Conservation (phyloP, 495 filamentous ascomycete species). For the Xylaria longipes region DNA sequence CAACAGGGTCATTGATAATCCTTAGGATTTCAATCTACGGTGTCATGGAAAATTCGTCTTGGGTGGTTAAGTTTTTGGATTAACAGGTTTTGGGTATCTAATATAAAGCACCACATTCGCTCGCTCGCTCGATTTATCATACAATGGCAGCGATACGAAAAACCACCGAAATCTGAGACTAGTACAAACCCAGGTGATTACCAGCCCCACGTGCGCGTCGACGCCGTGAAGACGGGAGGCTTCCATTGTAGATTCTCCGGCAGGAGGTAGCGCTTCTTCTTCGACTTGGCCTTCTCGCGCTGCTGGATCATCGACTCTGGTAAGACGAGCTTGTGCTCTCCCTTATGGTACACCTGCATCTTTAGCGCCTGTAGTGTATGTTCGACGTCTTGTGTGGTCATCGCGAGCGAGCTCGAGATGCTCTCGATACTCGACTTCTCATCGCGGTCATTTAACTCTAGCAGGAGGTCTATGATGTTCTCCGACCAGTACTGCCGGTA, state of each 20-base stretch:
- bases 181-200: conserved; percentile 45
- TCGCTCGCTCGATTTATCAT: neutral
- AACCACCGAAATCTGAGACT: neutral
- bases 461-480: conserved; percentile 82
- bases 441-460: conserved; percentile 63
- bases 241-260: conserved; percentile 87
- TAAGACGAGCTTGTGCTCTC: conserved; percentile 90
- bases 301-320: conserved; percentile 71
- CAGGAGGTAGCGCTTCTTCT: conserved; percentile 75
- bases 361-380: conserved; percentile 90
- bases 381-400: conserved; percentile 95
- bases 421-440: conserved; percentile 82
- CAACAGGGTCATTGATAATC: neutral
- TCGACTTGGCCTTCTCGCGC: conserved; percentile 74
- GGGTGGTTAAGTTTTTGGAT: neutral
- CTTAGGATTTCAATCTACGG: neutral
- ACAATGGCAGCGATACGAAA: neutral
- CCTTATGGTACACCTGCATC: conserved; percentile 93
- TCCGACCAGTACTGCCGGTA: conserved; percentile 98
- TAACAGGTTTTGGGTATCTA: conserved; percentile 24
- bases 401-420: conserved; percentile 76
- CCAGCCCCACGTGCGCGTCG: conserved; percentile 95
- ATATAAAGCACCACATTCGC: conserved; percentile 5
- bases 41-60: neutral
- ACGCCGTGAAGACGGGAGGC: conserved; percentile 91